These are phyloP conservation scores for Flaveria trinervia DNA, from an alignment of 129 eudicot genomes.

Conservation along the genomic window DNA sequence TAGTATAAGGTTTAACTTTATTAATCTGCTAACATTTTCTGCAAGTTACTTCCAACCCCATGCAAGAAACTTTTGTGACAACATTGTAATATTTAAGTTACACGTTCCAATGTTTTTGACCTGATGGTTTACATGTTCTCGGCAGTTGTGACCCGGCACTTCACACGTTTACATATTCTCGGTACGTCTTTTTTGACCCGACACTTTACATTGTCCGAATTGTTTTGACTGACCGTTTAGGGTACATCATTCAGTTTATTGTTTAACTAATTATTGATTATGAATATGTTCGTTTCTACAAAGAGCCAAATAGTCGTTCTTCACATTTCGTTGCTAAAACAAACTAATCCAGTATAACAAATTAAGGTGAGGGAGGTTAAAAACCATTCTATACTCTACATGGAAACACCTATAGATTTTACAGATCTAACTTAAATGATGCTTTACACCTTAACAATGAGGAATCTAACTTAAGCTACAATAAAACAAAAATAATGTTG, in stretches of 20 bases:
- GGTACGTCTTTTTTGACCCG: too few relatives aligned
- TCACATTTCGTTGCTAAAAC: slow-evolving; percentile 14
- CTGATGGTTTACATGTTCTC: too few relatives aligned
- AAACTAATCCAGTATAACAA: slow-evolving; percentile 22
- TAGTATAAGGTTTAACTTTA: too few relatives aligned
- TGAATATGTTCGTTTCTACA: not conserved
- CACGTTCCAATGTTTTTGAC: not conserved
- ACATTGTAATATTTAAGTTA: not conserved
- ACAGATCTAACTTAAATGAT: slow-evolving; percentile 38
- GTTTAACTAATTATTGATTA: not conserved
- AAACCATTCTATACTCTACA: slow-evolving; percentile 38
- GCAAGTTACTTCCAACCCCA: too few relatives aligned
- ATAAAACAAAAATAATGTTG: slow-evolving; percentile 8
- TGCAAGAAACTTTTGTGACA: too few relatives aligned
- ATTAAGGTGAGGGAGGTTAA: slow-evolving; percentile 13
- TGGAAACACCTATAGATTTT: slow-evolving; percentile 41
- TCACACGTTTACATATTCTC: too few relatives aligned
- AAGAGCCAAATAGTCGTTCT: slow-evolving; percentile 3
- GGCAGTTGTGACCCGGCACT: too few relatives aligned
- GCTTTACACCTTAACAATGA: slow-evolving; percentile 31
- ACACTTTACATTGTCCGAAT: too few relatives aligned
- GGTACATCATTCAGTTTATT: not conserved
- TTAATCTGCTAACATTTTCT: too few relatives aligned
- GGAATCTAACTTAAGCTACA: slow-evolving; percentile 24
- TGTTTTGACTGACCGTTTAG: too few relatives aligned